Percentiles rank a stretch among this genome's conserved stretches.
Evolutionary conservation across 192 early-diverging fungal species (phyloP).

Genomic region (Gonapodya prolifera): DNA sequence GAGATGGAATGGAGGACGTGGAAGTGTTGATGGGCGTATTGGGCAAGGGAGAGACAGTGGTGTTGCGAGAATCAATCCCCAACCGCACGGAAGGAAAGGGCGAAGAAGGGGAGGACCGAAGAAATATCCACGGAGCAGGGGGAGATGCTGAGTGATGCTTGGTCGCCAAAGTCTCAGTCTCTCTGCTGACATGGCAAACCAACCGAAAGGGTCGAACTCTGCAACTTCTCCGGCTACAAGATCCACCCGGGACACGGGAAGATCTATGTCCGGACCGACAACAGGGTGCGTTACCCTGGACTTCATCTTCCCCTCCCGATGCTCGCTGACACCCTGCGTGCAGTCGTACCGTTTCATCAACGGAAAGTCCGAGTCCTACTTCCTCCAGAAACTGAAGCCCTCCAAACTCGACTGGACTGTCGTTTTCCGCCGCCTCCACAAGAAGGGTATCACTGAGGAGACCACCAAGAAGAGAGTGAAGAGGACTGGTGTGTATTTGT

Average conservation of each 20-base stretch:
- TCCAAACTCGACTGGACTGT: constrained; percentile 96
- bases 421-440: constrained; percentile 94
- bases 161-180: too few relatives aligned
- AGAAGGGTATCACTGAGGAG: constrained; percentile 97
- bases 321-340: too few relatives aligned
- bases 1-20: too few relatives aligned
- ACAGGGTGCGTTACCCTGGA: constrained; percentile 60
- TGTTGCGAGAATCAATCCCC: too few relatives aligned
- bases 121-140: too few relatives aligned
- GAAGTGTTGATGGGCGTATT: too few relatives aligned
- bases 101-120: too few relatives aligned
- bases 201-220: constrained; percentile 86
- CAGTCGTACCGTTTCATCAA: constrained; percentile 92
- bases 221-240: constrained; percentile 97
- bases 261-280: constrained; percentile 84
- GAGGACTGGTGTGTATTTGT: constrained; percentile 6
- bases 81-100: too few relatives aligned
- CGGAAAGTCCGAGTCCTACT: constrained; percentile 94
- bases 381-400: constrained; percentile 94
- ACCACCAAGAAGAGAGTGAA: constrained; percentile 78
- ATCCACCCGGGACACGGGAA: constrained; percentile 99
- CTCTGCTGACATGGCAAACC: too few relatives aligned
- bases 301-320: too few relatives aligned
- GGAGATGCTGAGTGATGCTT: too few relatives aligned
- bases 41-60: too few relatives aligned